A percentile compares a stretch with the other conserved stretches of the same genome.
phyloP scores from a whole-genome alignment of 768 basidiomycete species.

The Phylloporus sp. region DNA sequence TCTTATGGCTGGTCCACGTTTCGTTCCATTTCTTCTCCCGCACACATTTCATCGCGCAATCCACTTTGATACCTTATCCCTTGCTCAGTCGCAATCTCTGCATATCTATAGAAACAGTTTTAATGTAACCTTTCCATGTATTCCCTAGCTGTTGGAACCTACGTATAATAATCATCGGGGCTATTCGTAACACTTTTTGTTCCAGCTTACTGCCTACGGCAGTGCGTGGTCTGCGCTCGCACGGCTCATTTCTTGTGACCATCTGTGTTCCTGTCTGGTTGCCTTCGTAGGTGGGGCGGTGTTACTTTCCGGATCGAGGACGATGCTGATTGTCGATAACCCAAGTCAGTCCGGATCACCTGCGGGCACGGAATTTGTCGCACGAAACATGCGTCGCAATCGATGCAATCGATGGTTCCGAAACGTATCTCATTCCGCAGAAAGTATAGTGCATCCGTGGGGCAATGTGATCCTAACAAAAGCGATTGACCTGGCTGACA shows the following conservation, averaged over 20 bases:
- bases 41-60: constrained; percentile 15
- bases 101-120: constrained; percentile 27
- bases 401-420: constrained; percentile 3
- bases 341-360: not conserved
- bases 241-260: not conserved
- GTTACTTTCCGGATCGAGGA: not conserved
- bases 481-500: not conserved
- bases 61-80: constrained; percentile 21
- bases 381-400: not conserved
- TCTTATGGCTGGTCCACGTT: constrained; percentile 20
- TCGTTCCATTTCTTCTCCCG: not conserved
- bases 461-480: not conserved
- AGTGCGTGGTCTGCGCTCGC: not conserved
- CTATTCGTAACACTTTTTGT: constrained; percentile 8
- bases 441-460: not conserved
- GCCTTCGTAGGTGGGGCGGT: not conserved
- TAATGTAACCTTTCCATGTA: constrained; percentile 25
- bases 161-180: constrained; percentile 20
- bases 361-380: not conserved
- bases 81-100: constrained; percentile 15
- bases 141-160: constrained; percentile 17
- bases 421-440: constrained; percentile 1
- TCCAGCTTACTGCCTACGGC: not conserved
- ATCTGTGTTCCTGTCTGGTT: not conserved
- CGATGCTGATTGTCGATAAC: constrained; percentile 1